These are phyloP conservation scores for Tricholomella constricta DNA, from an alignment of 768 basidiomycete species.

Conservation along the genomic window DNA sequence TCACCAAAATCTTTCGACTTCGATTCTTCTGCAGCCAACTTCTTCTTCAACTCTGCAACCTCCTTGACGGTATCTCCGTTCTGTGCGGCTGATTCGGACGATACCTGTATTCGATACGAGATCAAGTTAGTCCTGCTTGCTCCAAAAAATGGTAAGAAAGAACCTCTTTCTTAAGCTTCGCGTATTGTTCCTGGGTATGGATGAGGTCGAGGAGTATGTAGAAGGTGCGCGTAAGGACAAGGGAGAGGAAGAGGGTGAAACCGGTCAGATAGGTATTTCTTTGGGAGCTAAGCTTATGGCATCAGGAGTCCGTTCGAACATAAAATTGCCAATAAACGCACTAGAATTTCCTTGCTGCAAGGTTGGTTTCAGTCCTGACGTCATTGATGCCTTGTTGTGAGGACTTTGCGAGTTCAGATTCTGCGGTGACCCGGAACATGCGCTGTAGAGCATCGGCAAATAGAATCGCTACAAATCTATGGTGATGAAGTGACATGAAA, in stretches of 20 bases:
- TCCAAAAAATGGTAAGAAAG: background rate
- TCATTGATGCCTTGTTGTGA: slow-evolving; percentile 54
- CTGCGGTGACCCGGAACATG: slow-evolving; percentile 81
- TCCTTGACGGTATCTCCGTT: slow-evolving; percentile 51
- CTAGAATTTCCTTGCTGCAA: slow-evolving; percentile 95
- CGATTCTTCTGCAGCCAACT: slow-evolving; percentile 57
- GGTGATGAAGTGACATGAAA: background rate
- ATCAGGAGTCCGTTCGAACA: background rate
- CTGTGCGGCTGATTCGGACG: slow-evolving; percentile 19
- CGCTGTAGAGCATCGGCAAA: slow-evolving; percentile 93
- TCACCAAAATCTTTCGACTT: slow-evolving; percentile 69
- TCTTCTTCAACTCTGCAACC: slow-evolving; percentile 68
- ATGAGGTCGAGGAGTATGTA: slow-evolving; percentile 91
- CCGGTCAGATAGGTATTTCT: slow-evolving; percentile 92
- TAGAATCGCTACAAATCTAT: slow-evolving; percentile 79
- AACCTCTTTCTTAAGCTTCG: slow-evolving; percentile 70
- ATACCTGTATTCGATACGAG: slow-evolving; percentile 9
- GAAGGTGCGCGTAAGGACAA: slow-evolving; percentile 92
- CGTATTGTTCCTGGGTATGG: slow-evolving; percentile 85
- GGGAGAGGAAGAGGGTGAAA: slow-evolving; percentile 93
- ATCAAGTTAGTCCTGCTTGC: background rate
- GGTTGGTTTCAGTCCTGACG: slow-evolving; percentile 80
- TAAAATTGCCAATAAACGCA: slow-evolving; percentile 37
- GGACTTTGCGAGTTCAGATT: slow-evolving; percentile 66
- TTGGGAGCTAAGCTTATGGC: slow-evolving; percentile 59